A percentile compares a stretch with the other conserved stretches of the same genome.
Conservation (phyloP, 2,329 filamentous ascomycete genomes). For the Alternaria metachromatica region DNA sequence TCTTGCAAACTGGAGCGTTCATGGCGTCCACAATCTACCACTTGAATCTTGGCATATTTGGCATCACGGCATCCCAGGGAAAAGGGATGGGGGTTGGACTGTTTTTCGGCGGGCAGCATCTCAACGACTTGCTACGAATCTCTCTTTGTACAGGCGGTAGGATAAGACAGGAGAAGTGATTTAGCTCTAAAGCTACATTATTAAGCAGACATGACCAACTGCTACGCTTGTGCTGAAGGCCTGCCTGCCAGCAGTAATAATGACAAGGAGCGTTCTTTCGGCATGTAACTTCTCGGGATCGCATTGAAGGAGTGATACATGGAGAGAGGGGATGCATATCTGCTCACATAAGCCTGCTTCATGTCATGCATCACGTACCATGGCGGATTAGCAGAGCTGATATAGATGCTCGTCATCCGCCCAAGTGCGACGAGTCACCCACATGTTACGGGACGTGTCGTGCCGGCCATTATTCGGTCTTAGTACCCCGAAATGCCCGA, state of each 20-base stretch:
- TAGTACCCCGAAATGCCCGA: not conserved
- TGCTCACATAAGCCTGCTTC: not conserved
- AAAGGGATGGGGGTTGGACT: conserved; percentile 5
- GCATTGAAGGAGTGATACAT: not conserved
- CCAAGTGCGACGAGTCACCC: not conserved
- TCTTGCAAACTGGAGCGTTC: conserved; percentile 6
- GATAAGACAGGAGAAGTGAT: not conserved
- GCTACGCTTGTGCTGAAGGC: not conserved
- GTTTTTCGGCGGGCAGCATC: conserved; percentile 11
- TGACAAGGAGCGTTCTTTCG: not conserved
- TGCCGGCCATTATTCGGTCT: conserved; percentile 1
- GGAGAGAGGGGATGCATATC: not conserved
- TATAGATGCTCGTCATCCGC: not conserved
- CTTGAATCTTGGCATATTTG: conserved; percentile 9
- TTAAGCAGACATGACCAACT: not conserved
- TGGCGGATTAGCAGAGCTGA: not conserved
- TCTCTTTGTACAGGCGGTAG: conserved; percentile 22
- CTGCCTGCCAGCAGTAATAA: conserved; percentile 2
- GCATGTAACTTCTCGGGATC: not conserved
- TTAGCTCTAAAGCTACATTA: not conserved
- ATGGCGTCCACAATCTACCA: conserved; percentile 5
- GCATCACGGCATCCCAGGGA: conserved; percentile 12
- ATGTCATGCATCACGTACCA: not conserved
- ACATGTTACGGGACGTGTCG: not conserved
- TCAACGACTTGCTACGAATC: conserved; percentile 19